Evolutionary conservation across 169 alveolate species (phyloP).

Genomic region (Cryptosporidium canis): DNA sequence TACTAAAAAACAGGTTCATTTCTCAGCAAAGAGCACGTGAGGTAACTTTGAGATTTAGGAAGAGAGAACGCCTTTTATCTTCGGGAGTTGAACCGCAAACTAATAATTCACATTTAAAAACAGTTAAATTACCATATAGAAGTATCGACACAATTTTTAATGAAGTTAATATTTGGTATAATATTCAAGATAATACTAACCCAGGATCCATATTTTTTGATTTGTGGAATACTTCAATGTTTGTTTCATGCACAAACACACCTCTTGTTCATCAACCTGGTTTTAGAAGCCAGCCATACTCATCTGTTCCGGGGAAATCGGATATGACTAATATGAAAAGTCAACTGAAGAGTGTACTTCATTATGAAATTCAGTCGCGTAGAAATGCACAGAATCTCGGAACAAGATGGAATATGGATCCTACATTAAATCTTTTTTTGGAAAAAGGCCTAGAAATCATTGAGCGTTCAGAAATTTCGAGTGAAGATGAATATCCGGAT

Average conservation of each 20-base stretch:
- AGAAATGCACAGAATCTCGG: conserved; percentile 84
- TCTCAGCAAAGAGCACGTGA: conserved; percentile 63
- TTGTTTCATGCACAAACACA: conserved; percentile 78
- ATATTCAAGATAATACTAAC: conserved; percentile 78
- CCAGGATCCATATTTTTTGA: conserved; percentile 81
- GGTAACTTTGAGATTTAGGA: conserved; percentile 54
- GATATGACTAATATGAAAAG: conserved; percentile 18
- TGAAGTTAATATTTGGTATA: conserved; percentile 81
- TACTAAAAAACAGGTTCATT: conserved; percentile 75
- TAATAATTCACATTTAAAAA: conserved; percentile 67
- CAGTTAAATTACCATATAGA: conserved; percentile 78
- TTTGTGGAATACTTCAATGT: conserved; percentile 74
- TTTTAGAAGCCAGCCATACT: conserved; percentile 39
- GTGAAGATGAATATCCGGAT: conserved; percentile 78
- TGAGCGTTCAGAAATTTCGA: conserved; percentile 79
- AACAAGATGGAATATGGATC: conserved; percentile 85
- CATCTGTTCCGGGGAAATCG: conserved; percentile 3
- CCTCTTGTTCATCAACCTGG: conserved; percentile 59
- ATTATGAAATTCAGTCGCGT: conserved; percentile 72
- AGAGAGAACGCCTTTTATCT: conserved; percentile 52
- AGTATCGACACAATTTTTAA: conserved; percentile 81
- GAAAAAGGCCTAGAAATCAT: conserved; percentile 81
- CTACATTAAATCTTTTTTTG: conserved; percentile 77
- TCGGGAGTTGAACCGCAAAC: neutral
- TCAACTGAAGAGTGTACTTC: conserved; percentile 26